Evolutionary conservation across 2,329 filamentous ascomycete genomes (phyloP).

Genomic region (Colletotrichum euphorbiae): DNA sequence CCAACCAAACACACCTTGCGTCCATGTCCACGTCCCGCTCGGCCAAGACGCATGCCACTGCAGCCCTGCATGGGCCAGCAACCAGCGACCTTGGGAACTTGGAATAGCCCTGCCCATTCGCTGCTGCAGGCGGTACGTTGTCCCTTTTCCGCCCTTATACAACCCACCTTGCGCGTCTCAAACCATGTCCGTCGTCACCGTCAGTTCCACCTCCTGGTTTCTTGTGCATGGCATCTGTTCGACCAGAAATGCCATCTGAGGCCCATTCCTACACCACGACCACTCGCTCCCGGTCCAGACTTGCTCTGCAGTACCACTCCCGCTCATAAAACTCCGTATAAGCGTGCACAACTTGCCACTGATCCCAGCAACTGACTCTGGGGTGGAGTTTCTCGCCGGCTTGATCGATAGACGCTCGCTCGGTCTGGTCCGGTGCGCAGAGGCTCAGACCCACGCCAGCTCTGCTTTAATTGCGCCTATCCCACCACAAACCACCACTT

Average conservation of each 20-base stretch:
- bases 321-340: constrained; percentile 17
- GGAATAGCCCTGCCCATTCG: constrained; percentile 39
- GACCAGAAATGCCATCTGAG: constrained; percentile 39
- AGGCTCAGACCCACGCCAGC: constrained; percentile 34
- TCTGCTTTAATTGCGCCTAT: constrained; percentile 38
- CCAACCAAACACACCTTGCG: constrained; percentile 13
- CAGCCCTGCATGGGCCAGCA: constrained; percentile 39
- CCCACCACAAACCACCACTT: constrained; percentile 23
- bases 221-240: constrained; percentile 24
- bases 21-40: constrained; percentile 26
- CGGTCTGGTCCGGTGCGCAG: constrained; percentile 36
- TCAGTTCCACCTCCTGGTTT: constrained; percentile 40
- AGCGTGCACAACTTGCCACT: constrained; percentile 35
- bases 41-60: constrained; percentile 38
- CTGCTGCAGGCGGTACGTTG: constrained; percentile 37
- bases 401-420: constrained; percentile 35
- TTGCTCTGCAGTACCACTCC: constrained; percentile 15
- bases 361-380: constrained; percentile 36
- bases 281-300: constrained; percentile 10
- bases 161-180: constrained; percentile 40
- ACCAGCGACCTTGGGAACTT: constrained; percentile 36
- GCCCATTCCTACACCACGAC: constrained; percentile 23
- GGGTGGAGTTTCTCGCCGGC: constrained; percentile 25
- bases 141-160: constrained; percentile 34
- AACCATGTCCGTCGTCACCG: constrained; percentile 39